Percentiles rank a stretch among this genome's conserved stretches.
phyloP scores from a whole-genome alignment of 495 filamentous ascomycete genomes.

The Trichoderma asperelloides region DNA sequence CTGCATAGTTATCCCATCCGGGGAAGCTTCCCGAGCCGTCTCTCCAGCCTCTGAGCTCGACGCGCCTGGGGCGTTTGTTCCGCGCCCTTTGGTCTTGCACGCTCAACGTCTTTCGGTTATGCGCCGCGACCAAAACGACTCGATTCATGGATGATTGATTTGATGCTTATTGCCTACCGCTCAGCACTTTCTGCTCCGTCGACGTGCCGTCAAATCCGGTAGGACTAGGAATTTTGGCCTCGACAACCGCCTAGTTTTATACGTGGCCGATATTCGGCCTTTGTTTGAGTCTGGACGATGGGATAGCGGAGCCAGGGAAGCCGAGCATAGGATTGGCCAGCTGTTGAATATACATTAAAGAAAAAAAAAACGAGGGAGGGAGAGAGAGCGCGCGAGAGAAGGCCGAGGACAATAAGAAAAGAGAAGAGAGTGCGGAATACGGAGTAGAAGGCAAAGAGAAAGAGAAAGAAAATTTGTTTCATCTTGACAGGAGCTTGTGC shows the following conservation, averaged over 20 bases:
- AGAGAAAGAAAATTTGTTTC: neutral
- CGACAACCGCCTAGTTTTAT: neutral
- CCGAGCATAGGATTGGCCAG: neutral
- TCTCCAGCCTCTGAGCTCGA: neutral
- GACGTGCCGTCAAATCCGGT: neutral
- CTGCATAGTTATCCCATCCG: neutral
- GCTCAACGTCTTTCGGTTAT: neutral
- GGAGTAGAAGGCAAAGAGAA: neutral
- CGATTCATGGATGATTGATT: neutral
- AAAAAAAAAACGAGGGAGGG: neutral
- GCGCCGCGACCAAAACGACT: neutral
- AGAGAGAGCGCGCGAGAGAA: neutral
- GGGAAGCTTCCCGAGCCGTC: neutral
- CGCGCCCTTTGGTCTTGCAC: neutral
- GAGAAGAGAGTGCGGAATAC: neutral
- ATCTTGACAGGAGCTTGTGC: neutral
- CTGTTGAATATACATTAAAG: neutral
- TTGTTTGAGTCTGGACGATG: neutral
- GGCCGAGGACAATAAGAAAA: neutral
- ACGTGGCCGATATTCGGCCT: slow-evolving; percentile 4
- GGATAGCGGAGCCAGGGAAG: neutral
- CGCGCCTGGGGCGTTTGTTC: neutral
- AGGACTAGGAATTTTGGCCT: neutral
- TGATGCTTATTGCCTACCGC: neutral
- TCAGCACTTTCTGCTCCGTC: neutral